These are phyloP conservation scores for Pythium periplocum DNA, from an alignment of 352 stramenopile genomes.

Conservation along the genomic window DNA sequence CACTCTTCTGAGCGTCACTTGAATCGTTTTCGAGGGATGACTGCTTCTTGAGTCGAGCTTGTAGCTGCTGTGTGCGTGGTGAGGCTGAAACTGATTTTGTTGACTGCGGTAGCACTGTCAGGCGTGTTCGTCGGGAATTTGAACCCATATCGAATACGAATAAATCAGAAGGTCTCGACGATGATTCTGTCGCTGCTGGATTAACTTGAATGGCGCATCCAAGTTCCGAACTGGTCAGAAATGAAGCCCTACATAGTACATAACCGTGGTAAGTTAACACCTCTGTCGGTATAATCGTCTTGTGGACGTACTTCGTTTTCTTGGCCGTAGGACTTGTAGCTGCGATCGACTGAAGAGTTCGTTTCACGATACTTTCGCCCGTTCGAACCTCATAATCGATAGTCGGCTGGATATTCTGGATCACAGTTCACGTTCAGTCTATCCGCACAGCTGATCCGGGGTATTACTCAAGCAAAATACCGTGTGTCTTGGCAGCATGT, in stretches of 20 bases:
- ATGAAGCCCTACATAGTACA: slow-evolving; percentile 1
- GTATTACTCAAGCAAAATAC: slow-evolving; percentile 14
- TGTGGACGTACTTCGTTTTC: background rate
- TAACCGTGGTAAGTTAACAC: too few species aligned
- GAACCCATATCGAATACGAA: slow-evolving; percentile 9
- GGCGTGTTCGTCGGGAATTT: slow-evolving; percentile 1
- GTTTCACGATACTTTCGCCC: slow-evolving; percentile 51
- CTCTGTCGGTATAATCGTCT: too few species aligned
- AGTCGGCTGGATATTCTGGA: slow-evolving; percentile 9
- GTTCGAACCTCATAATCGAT: slow-evolving; percentile 44
- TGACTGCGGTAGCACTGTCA: background rate
- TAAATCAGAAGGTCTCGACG: background rate
- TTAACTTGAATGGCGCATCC: slow-evolving; percentile 10
- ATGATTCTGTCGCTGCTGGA: slow-evolving; percentile 1
- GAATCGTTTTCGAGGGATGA: background rate
- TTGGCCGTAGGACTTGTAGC: background rate
- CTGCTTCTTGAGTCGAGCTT: slow-evolving; percentile 2
- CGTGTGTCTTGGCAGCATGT: slow-evolving; percentile 45
- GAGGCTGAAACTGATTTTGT: slow-evolving; percentile 3
- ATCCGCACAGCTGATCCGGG: background rate
- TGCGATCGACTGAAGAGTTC: slow-evolving; percentile 16
- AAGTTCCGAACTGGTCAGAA: slow-evolving; percentile 8
- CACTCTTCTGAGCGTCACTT: slow-evolving; percentile 1
- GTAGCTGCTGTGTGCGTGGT: slow-evolving; percentile 25
- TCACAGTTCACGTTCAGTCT: background rate